A percentile compares a stretch with the other conserved stretches of the same genome.
Conservation (phyloP, 2,329 filamentous ascomycete genomes). For the Curvularia spicifera region DNA sequence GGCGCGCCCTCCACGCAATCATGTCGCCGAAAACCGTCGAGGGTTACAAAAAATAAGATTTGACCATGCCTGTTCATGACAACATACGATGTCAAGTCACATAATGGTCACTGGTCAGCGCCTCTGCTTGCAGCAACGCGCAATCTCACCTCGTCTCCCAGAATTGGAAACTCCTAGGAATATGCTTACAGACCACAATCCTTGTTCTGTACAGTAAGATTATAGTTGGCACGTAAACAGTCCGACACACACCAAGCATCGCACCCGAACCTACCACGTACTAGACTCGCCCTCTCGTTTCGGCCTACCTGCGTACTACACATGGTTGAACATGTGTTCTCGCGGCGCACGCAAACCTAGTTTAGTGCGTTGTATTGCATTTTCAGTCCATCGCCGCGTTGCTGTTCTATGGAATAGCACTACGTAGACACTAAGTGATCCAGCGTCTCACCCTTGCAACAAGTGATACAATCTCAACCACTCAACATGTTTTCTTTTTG, state of each 20-base stretch:
- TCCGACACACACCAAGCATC: slow-evolving; percentile 3
- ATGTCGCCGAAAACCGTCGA: background rate
- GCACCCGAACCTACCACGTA: too few relatives aligned
- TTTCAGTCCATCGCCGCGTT: background rate
- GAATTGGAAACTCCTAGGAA: background rate
- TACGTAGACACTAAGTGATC: too few relatives aligned
- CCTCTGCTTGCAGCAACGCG: background rate
- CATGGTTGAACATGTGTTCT: slow-evolving; percentile 13
- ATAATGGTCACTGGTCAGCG: background rate
- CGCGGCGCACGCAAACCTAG: background rate
- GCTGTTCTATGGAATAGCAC: too few relatives aligned
- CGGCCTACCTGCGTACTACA: background rate
- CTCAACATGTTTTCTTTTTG: too few relatives aligned
- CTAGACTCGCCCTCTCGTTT: background rate
- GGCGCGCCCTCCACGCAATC: background rate
- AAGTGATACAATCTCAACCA: too few relatives aligned
- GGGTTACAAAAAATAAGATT: slow-evolving; percentile 2
- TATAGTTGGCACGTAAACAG: slow-evolving; percentile 1
- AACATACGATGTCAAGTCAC: background rate
- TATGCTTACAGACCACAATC: background rate
- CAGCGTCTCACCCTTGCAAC: too few relatives aligned
- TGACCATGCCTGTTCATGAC: background rate
- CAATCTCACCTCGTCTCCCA: background rate
- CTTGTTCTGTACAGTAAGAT: background rate
- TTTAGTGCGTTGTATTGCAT: background rate